Base-by-base conservation (phyloP, 495 filamentous ascomycete species). In the Penicillium samsonianum region DNA sequence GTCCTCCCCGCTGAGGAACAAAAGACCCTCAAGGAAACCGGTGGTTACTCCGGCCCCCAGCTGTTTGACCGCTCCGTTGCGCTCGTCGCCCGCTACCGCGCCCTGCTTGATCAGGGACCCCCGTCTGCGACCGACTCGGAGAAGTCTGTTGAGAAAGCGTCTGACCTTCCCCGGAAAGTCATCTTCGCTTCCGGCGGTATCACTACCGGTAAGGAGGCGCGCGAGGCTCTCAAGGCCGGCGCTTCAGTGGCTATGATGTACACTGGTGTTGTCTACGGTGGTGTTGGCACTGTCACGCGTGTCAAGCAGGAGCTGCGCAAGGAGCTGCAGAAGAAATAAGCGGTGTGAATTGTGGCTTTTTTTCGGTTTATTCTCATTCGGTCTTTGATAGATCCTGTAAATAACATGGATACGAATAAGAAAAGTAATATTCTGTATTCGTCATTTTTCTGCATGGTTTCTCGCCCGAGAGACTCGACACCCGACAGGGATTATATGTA, bases 161-260 rank as follows among this genome's bases (percentile, higher is more conserved):
- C 58, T 16, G 59, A 33, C 4, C 20, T 51, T 63, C 52, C 71
- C 31, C 84, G 81, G 37, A 96, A 96, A 78, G 85, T 90, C 42
- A 87, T 98, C 44, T 97, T 98, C 70, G 92, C 92, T 12, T 90
- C 87, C 0, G 93, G 93, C 1, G 94, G 94, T 9, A 94, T 98
- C 60, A 90, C 85, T 5, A 92, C 83, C 60, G 94, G 93, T 10
- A 78, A 84, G 48, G 87, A 96, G 74, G 94, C 90, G 6, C 77
- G 88, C 5, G 81, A 88, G 72, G 83, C 89, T 0, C 76, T 96
- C 35, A 85, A 92, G 57, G 90, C 91, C 0, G 94, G 94, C 10
- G 93, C 94, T 0, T 91, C 85, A 52, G 85, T 96, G 0, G 91
- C 90, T 1, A 91, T 91, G 87, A 82, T 94, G 42, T 94, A 90